Conservation (phyloP, 1,139 yeast genomes). For the Magnusiomyces tetraspermus region DNA sequence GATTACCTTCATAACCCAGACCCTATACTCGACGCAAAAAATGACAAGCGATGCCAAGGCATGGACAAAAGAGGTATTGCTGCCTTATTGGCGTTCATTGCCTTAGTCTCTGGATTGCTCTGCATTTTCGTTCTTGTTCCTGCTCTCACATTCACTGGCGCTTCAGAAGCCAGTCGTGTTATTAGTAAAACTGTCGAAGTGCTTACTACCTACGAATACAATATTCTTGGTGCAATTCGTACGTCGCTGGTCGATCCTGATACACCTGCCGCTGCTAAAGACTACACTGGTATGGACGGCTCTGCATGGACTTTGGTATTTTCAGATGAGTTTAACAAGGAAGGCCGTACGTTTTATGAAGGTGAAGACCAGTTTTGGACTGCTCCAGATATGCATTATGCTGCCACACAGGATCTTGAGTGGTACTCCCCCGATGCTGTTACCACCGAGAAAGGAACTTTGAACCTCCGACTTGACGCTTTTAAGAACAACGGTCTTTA, state of each 20-base stretch:
- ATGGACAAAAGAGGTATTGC: conserved; percentile 34
- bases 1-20: conserved; percentile 91
- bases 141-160: conserved; percentile 65
- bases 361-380: conserved; percentile 82
- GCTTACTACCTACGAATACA: conserved; percentile 51
- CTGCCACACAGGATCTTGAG: conserved; percentile 72
- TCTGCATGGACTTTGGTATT: conserved; percentile 63
- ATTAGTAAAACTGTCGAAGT: conserved; percentile 28
- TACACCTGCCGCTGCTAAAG: conserved; percentile 51
- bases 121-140: conserved; percentile 64
- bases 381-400: conserved; percentile 67
- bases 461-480: conserved; percentile 63
- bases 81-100: conserved; percentile 43
- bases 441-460: conserved; percentile 56
- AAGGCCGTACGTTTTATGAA: conserved; percentile 72
- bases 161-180: conserved; percentile 26
- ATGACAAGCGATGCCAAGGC: conserved; percentile 55
- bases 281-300: conserved; percentile 44
- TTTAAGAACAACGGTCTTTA: conserved; percentile 58
- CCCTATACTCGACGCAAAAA: conserved; percentile 75
- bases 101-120: conserved; percentile 50
- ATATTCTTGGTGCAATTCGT: conserved; percentile 52
- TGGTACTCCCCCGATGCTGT: conserved; percentile 86
- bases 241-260: conserved; percentile 63
- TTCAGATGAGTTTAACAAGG: conserved; percentile 75